These are phyloP conservation scores for Penicillium italicum DNA, from an alignment of 2,329 filamentous ascomycete species.

Conservation along the genomic window DNA sequence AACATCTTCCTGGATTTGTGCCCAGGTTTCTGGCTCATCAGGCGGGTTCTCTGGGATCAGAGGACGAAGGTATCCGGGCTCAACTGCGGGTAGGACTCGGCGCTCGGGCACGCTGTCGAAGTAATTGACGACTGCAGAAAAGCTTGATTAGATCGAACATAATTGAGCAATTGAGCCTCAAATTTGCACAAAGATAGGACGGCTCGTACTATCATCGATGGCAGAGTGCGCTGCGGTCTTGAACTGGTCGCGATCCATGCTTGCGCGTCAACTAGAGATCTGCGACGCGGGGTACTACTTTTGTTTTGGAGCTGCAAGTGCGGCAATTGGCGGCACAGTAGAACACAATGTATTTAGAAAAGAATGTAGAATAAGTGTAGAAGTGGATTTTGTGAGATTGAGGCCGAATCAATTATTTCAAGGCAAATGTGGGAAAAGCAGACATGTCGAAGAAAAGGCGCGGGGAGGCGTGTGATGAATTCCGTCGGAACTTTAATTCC, in stretches of 20 bases:
- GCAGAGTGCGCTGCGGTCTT: slow-evolving; percentile 70
- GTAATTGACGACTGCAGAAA: slow-evolving; percentile 68
- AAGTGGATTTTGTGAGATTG: not conserved
- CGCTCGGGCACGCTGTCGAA: slow-evolving; percentile 69
- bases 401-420: not conserved
- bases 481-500: not conserved
- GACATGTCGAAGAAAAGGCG: slow-evolving; percentile 1
- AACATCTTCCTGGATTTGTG: slow-evolving; percentile 76
- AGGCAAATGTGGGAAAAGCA: not conserved
- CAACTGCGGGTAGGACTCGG: slow-evolving; percentile 70
- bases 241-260: slow-evolving; percentile 78
- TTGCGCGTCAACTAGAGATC: slow-evolving; percentile 1
- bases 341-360: not conserved
- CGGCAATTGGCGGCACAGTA: not conserved
- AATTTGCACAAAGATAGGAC: not conserved
- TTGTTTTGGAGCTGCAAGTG: not conserved
- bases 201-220: slow-evolving; percentile 72
- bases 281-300: not conserved
- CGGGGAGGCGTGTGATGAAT: slow-evolving; percentile 1
- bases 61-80: slow-evolving; percentile 80
- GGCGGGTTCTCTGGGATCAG: slow-evolving; percentile 69
- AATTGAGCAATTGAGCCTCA: not conserved
- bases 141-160: not conserved
- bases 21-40: slow-evolving; percentile 67
- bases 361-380: not conserved